Evolutionary conservation across 2,329 filamentous ascomycete genomes (phyloP), one percentile per base, ranked within the genome.

Genomic region (Aspergillus flavus): DNA sequence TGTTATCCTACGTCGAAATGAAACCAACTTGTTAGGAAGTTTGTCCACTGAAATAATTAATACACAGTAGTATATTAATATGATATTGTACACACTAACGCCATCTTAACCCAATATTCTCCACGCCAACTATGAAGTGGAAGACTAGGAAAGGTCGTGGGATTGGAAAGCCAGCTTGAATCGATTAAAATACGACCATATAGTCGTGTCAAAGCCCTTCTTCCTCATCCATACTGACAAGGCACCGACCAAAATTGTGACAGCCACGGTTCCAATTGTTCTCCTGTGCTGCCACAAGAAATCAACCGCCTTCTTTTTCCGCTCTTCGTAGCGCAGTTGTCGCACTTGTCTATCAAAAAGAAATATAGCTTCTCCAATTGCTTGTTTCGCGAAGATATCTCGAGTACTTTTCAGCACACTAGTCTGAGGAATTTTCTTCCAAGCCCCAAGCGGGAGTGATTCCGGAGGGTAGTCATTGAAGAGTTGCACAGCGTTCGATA

Each of bases 341-440:
- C 81, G 82, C 4, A 88, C 87, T 75, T 98, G 94, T 67, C 83
- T 83, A 45, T 86, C 79, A 70, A 97, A 94, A 64, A 89, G 85
- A 5, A 73, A 75, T 65, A 88, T 82, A 2, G 92, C 94, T 46
- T 94, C 86, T 34, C 84, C 78, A 39, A 92, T 77, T 0, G 84
- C 86, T 73, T 93, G 87, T 32, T 76, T 75, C 6, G 82, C 75
- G 55, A 86, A 82, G 43, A 56, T 83, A 73, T 72, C 86, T 14
- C 86, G 84, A 0, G 91, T 91, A 1, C 94, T 97, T 78, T 96
- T 97, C 58, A 99, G 84, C 9, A 93, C 93, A 75, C 94, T 97
- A 63, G 86, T 86, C 7, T 78, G 76, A 3, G 93, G 93, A 63
- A 99, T 89, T 19, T 78, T 79, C 64, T 83, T 82, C 93, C 94